phyloP scores from a whole-genome alignment of 2,329 filamentous ascomycete genomes.

The Nannizziopsis arthrosporioides region DNA sequence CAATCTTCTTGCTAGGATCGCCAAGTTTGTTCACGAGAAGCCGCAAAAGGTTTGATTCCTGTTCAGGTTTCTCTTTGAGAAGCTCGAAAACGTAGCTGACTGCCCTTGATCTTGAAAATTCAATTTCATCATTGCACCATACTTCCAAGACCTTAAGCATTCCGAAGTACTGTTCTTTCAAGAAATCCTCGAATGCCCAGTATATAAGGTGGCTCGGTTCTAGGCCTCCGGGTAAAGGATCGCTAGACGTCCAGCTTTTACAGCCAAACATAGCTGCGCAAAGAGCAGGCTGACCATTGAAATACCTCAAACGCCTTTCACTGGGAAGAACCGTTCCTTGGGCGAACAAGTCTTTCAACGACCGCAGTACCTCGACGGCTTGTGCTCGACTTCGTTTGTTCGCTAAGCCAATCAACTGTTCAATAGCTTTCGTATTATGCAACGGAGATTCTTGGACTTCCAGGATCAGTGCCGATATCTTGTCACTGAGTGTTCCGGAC shows the following conservation, averaged over 20 bases:
- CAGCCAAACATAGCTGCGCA: conserved; percentile 56
- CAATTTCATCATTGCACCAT: conserved; percentile 92
- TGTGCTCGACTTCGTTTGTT: conserved; percentile 88
- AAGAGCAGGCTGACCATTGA: conserved; percentile 67
- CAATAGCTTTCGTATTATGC: conserved; percentile 81
- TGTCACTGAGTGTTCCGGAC: conserved; percentile 90
- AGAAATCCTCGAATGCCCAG: conserved; percentile 91
- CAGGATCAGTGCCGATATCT: conserved; percentile 86
- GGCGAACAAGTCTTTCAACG: conserved; percentile 85
- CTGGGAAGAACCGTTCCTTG: conserved; percentile 74
- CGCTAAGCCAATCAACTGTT: conserved; percentile 70
- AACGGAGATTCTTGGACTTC: conserved; percentile 92
- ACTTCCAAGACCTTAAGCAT: conserved; percentile 80
- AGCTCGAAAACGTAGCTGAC: conserved; percentile 86
- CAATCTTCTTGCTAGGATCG: conserved; percentile 88
- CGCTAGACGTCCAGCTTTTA: conserved; percentile 55
- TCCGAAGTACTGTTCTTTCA: conserved; percentile 89
- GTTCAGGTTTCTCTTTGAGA: conserved; percentile 89
- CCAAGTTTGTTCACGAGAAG: conserved; percentile 93
- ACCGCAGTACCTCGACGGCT: conserved; percentile 81
- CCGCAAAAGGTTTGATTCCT: conserved; percentile 85
- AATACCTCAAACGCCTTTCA: conserved; percentile 68
- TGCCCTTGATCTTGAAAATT: conserved; percentile 77
- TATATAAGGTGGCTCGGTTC: conserved; percentile 66
- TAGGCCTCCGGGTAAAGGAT: conserved; percentile 60